phyloP scores from a whole-genome alignment of 768 basidiomycete genomes.

The Boletus pseudo-olivaceus region DNA sequence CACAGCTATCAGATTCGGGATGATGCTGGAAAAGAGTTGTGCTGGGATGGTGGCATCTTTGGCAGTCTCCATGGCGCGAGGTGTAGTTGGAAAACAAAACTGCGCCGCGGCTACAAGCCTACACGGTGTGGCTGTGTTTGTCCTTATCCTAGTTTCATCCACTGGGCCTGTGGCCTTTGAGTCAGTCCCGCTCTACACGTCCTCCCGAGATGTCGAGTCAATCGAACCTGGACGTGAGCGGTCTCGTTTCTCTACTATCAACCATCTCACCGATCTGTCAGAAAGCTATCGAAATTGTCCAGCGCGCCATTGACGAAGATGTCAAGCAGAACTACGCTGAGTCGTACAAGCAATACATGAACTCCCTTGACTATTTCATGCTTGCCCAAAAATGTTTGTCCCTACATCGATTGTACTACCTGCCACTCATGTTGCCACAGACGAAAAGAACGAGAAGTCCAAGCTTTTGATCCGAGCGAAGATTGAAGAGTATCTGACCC shows the following conservation, averaged over 20 bases:
- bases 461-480: slow-evolving; percentile 82
- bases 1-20: slow-evolving; percentile 58
- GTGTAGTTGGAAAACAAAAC: neutral
- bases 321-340: slow-evolving; percentile 89
- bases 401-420: neutral
- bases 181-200: neutral
- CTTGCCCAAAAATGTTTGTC: slow-evolving; percentile 84
- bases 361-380: slow-evolving; percentile 97
- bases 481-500: slow-evolving; percentile 85
- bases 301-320: slow-evolving; percentile 91
- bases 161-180: neutral
- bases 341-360: slow-evolving; percentile 93
- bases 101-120: neutral
- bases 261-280: slow-evolving; percentile 29
- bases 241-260: neutral
- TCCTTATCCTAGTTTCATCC: neutral
- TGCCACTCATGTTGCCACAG: slow-evolving; percentile 15
- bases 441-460: slow-evolving; percentile 94
- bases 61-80: slow-evolving; percentile 5
- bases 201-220: slow-evolving; percentile 38
- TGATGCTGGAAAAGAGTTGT: slow-evolving; percentile 51
- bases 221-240: slow-evolving; percentile 47
- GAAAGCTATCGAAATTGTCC: slow-evolving; percentile 88
- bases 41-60: slow-evolving; percentile 35
- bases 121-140: slow-evolving; percentile 17